Percentiles rank a stretch among this genome's conserved stretches.
Evolutionary conservation across 2,329 filamentous ascomycete genomes (phyloP).

Genomic region (Chaetomium globosum): DNA sequence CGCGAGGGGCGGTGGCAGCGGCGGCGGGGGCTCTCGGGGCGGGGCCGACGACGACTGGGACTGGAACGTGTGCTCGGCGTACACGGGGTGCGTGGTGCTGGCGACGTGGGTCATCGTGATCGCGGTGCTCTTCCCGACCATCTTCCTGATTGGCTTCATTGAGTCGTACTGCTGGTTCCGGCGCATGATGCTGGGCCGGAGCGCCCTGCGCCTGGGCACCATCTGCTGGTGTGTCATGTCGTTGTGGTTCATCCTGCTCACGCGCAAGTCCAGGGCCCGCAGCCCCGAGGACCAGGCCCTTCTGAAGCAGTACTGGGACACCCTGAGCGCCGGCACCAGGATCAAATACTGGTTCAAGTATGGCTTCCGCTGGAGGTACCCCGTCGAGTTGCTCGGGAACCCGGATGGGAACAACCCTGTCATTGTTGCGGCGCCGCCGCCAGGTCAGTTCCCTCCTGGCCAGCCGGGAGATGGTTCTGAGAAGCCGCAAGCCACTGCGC

Average conservation of each 20-base stretch:
- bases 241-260: constrained; percentile 32
- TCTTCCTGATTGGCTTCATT: constrained; percentile 41
- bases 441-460: neutral
- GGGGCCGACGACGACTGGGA: neutral
- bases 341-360: constrained; percentile 35
- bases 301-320: constrained; percentile 30
- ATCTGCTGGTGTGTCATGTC: constrained; percentile 39
- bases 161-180: constrained; percentile 43
- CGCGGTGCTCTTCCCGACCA: constrained; percentile 35
- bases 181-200: constrained; percentile 40
- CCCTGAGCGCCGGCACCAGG: constrained; percentile 23
- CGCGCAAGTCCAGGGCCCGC: constrained; percentile 40
- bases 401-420: constrained; percentile 18
- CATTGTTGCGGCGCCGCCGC: neutral
- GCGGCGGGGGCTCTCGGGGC: neutral
- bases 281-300: constrained; percentile 26
- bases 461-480: constrained; percentile 6
- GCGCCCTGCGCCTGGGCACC: constrained; percentile 40
- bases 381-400: constrained; percentile 34
- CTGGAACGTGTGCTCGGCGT: constrained; percentile 5
- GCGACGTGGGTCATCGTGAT: constrained; percentile 36
- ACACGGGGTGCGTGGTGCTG: constrained; percentile 27
- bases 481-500: neutral
- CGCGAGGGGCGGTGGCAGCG: neutral
- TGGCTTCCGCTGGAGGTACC: constrained; percentile 36